Percentiles rank a stretch among this genome's conserved stretches.
Evolutionary conservation across 257 asterid genomes (phyloP).

Genomic region (Solanum stenotomum): DNA sequence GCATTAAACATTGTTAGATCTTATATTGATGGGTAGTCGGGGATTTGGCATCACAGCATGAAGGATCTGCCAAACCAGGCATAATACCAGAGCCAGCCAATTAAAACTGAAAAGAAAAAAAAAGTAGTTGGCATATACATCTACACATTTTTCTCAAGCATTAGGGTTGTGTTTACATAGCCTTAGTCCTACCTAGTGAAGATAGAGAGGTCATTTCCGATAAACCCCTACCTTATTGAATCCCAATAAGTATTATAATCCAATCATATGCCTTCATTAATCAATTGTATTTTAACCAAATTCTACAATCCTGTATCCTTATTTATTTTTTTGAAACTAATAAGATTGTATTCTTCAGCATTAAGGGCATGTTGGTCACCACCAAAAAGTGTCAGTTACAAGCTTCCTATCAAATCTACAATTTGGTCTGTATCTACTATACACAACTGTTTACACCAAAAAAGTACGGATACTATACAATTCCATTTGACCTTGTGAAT

Average conservation of each 20-base stretch:
- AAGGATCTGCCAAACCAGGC: background rate
- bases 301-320: background rate
- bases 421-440: too few species aligned
- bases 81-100: background rate
- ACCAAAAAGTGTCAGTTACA: too few species aligned
- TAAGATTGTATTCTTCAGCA: too few species aligned
- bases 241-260: background rate
- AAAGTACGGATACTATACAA: too few species aligned
- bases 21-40: background rate
- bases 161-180: background rate
- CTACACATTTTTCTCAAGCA: background rate
- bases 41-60: background rate
- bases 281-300: background rate
- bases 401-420: too few species aligned
- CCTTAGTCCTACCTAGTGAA: background rate
- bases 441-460: too few species aligned
- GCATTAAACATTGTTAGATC: background rate
- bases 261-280: background rate
- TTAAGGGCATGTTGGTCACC: too few species aligned
- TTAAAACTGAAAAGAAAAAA: background rate
- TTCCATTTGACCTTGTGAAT: too few species aligned
- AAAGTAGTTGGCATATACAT: background rate
- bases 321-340: too few species aligned
- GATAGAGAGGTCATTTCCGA: background rate
- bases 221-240: background rate